Percentiles rank a stretch among this genome's conserved stretches.
Conservation (phyloP, 1,139 yeast genomes). For the Taiozyma sp. region DNA sequence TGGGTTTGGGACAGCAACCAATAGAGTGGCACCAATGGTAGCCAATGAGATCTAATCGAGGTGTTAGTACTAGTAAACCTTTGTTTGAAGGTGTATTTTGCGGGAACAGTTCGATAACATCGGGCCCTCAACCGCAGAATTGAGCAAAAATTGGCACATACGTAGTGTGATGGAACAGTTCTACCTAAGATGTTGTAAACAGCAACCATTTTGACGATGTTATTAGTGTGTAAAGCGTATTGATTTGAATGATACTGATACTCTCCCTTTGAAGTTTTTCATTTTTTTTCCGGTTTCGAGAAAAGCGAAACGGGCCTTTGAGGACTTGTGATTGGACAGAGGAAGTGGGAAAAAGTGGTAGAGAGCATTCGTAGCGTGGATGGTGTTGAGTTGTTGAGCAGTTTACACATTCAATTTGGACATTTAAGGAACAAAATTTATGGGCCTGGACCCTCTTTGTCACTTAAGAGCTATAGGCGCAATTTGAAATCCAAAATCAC, state of each 20-base stretch:
- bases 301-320: not conserved
- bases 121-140: not conserved
- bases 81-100: not conserved
- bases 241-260: not conserved
- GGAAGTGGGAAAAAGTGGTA: not conserved
- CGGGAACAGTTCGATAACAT: not conserved
- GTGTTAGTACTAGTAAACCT: slow-evolving; percentile 4
- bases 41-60: slow-evolving; percentile 50
- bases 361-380: not conserved
- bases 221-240: not conserved
- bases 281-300: not conserved
- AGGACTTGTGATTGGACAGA: not conserved
- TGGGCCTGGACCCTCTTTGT: no score
- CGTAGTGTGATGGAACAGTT: slow-evolving; percentile 68
- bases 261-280: not conserved
- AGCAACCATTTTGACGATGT: slow-evolving; percentile 55
- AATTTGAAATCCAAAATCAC: not conserved
- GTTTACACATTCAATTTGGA: not conserved
- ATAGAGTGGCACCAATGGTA: slow-evolving; percentile 59
- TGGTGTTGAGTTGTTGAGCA: not conserved
- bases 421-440: no score
- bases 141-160: slow-evolving; percentile 24
- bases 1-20: slow-evolving; percentile 65
- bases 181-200: slow-evolving; percentile 77
- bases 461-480: no score